Evolutionary conservation across 495 filamentous ascomycete species (phyloP).

Genomic region (Aspergillus panamensis): DNA sequence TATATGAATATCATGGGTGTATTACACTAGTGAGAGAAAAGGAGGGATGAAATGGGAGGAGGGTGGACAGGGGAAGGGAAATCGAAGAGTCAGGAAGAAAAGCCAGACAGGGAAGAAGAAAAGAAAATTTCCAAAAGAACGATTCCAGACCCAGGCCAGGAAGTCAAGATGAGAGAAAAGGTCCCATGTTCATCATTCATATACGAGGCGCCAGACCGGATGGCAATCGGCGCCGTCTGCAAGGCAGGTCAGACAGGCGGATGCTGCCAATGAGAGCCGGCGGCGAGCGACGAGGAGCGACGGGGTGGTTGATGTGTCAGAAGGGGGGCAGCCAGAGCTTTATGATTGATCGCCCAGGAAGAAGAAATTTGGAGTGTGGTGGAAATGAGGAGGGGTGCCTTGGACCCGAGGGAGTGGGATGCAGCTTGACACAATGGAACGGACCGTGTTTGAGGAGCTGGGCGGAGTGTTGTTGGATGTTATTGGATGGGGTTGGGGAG

Average conservation of each 20-base stretch:
- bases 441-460: no score
- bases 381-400: neutral
- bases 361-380: neutral
- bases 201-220: neutral
- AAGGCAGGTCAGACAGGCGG: constrained; percentile 6
- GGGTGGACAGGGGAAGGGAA: neutral
- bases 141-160: neutral
- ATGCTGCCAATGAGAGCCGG: constrained; percentile 10
- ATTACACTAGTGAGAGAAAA: constrained; percentile 4
- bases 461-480: no score
- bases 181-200: neutral
- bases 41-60: neutral
- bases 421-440: neutral
- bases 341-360: constrained; percentile 7
- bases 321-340: neutral
- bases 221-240: constrained; percentile 9
- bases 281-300: neutral
- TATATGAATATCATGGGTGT: constrained; percentile 7
- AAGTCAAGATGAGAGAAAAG: neutral
- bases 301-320: constrained; percentile 6
- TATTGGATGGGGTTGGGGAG: no score
- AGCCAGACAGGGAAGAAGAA: neutral
- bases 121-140: neutral
- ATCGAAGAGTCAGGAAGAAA: neutral
- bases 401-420: neutral